Evolutionary conservation across 805 yeast genomes (phyloP).

Genomic region (Kurtzmaniella cleridarum): DNA sequence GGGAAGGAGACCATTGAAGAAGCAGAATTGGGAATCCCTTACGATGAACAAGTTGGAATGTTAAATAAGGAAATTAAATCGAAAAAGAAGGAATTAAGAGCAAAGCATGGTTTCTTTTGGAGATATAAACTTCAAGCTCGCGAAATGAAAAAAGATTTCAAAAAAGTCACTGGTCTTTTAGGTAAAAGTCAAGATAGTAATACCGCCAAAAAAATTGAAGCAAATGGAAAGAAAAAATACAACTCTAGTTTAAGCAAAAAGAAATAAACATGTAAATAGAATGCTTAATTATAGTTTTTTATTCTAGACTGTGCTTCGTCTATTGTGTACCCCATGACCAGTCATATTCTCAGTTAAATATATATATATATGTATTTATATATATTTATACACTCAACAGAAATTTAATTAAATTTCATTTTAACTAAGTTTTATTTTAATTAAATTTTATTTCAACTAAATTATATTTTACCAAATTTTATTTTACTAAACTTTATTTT

Average conservation of each 20-base stretch:
- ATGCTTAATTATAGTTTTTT: neutral
- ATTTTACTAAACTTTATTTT: too few relatives aligned
- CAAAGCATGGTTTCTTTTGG: constrained; percentile 59
- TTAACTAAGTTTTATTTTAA: too few relatives aligned
- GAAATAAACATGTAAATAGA: neutral
- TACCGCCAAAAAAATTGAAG: constrained; percentile 6
- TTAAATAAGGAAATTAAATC: constrained; percentile 42
- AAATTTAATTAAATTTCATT: too few relatives aligned
- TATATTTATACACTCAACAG: too few relatives aligned
- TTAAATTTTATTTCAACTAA: too few relatives aligned
- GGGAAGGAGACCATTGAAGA: constrained; percentile 74
- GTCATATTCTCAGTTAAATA: too few relatives aligned
- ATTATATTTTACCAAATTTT: too few relatives aligned
- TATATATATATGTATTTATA: too few relatives aligned
- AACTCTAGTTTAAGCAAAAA: neutral
- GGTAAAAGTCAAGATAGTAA: too few relatives aligned
- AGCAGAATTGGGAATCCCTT: constrained; percentile 65
- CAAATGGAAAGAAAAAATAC: constrained; percentile 2
- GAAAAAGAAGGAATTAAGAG: constrained; percentile 45
- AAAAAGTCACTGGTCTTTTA: constrained; percentile 10
- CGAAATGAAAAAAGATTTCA: constrained; percentile 26
- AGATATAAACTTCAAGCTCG: constrained; percentile 40
- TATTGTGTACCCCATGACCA: too few relatives aligned
- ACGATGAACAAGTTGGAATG: constrained; percentile 53
- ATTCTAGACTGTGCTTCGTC: neutral